Conservation (phyloP, 2,329 filamentous ascomycete species). For the Ceratocystis colombiana region DNA sequence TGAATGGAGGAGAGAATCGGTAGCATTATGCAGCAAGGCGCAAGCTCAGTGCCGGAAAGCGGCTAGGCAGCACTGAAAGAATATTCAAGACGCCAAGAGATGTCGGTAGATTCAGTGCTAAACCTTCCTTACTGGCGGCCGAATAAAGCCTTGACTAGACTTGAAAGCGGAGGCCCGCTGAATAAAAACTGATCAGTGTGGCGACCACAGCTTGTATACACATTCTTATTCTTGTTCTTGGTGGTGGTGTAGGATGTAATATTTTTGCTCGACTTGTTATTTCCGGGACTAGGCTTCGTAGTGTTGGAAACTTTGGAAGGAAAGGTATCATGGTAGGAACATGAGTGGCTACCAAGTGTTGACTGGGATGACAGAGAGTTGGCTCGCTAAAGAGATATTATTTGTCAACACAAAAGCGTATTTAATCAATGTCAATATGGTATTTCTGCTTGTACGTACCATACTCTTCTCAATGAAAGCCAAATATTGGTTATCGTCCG, state of each 20-base stretch:
- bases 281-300: slow-evolving; percentile 21
- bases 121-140: slow-evolving; percentile 19
- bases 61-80: no score
- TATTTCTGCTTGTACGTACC: slow-evolving; percentile 7
- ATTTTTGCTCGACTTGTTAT: background rate
- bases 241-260: slow-evolving; percentile 27
- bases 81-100: no score
- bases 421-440: no score
- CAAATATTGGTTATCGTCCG: slow-evolving; percentile 8
- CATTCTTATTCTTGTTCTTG: slow-evolving; percentile 36
- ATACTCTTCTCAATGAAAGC: slow-evolving; percentile 18
- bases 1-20: no score
- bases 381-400: slow-evolving; percentile 3
- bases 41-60: no score
- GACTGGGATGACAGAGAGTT: slow-evolving; percentile 19
- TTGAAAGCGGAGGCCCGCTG: slow-evolving; percentile 39
- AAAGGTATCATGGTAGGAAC: background rate
- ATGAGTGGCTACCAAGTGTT: slow-evolving; percentile 2
- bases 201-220: slow-evolving; percentile 46
- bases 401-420: no score
- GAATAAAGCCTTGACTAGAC: slow-evolving; percentile 37
- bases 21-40: no score
- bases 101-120: no score
- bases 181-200: slow-evolving; percentile 47
- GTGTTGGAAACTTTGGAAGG: slow-evolving; percentile 5